phyloP scores from a whole-genome alignment of 2,329 filamentous ascomycete genomes.

The Bimuria novae-zelandiae region DNA sequence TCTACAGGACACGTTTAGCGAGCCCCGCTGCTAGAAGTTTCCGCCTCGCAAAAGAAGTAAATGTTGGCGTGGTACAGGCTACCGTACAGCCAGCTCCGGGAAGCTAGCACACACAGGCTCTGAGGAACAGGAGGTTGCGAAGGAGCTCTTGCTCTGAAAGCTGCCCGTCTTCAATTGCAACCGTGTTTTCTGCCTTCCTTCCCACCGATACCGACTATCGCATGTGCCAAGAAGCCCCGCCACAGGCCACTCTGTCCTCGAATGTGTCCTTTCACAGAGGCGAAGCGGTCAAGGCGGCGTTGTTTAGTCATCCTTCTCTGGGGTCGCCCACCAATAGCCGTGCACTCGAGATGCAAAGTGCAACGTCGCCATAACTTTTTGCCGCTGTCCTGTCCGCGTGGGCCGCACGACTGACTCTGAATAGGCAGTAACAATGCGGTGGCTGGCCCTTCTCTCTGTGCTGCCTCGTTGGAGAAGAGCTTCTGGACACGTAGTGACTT shows the following conservation, averaged over 20 bases:
- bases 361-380: constrained; percentile 15
- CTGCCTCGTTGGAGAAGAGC: background rate
- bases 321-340: background rate
- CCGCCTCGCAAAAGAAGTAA: constrained; percentile 9
- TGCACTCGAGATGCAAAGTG: background rate
- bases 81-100: background rate
- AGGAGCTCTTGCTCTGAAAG: too few relatives aligned
- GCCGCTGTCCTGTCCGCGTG: constrained; percentile 8
- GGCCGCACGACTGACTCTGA: constrained; percentile 1
- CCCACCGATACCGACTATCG: background rate
- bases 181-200: too few relatives aligned
- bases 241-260: background rate
- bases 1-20: constrained; percentile 40
- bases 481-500: background rate
- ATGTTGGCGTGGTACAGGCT: background rate
- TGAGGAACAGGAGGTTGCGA: background rate
- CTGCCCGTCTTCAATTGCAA: background rate
- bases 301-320: background rate
- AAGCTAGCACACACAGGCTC: background rate
- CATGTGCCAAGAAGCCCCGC: constrained; percentile 1
- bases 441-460: background rate
- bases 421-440: background rate
- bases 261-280: constrained; percentile 1
- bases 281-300: background rate
- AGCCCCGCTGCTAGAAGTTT: constrained; percentile 24